Evolutionary conservation across 352 stramenopile species (phyloP), one percentile per base, ranked within the genome.

Genomic region (Thraustochytrium striatum): DNA sequence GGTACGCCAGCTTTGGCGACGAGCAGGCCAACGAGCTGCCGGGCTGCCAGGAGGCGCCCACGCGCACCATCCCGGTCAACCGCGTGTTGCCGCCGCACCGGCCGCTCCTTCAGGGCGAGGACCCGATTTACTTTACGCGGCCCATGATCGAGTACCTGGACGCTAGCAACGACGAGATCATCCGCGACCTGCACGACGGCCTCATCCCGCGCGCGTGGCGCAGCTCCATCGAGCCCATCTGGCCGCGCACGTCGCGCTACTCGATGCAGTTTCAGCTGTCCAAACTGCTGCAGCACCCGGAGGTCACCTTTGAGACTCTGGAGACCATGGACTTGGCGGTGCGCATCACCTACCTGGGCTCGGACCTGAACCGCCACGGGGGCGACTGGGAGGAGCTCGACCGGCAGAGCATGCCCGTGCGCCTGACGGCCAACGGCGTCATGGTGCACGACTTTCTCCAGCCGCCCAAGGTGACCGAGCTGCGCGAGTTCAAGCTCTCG

Each of bases 321-420:
- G 16, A 55, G 47, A 25, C 25, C 16, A 16, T 25, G 47, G 16
- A 16, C 47, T 25, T 55, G 16, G 47, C 47, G 16, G 19, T 75
- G 52, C 44, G 65, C 21, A 61, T 75, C 50, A 75, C 65, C 9
- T 75, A 75, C 65, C 36, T 75, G n/a, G 65, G 65, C 65, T 11
- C 25, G 7, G 65, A 75, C 50, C 0, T 75, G 9, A 75, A 75
- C 47, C 65, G 65, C 65, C 65, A 75, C 50, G 65, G 65, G 1
- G 65, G 65, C 32, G 65, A 75, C 30, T 75, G 65, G 65, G 65
- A 75, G 65, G 65, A 75, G 52, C 65, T 75, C 50, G 50, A 75
- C 13, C 65, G 65, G 11, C 33, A 75, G 36, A 28, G 41, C n/a
- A 30, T 55, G 50, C 19, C 65, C 21, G 61, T 43, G 35, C 65